phyloP scores from a whole-genome alignment of 805 yeast genomes.

The Wickerhamiella sorbophila region DNA sequence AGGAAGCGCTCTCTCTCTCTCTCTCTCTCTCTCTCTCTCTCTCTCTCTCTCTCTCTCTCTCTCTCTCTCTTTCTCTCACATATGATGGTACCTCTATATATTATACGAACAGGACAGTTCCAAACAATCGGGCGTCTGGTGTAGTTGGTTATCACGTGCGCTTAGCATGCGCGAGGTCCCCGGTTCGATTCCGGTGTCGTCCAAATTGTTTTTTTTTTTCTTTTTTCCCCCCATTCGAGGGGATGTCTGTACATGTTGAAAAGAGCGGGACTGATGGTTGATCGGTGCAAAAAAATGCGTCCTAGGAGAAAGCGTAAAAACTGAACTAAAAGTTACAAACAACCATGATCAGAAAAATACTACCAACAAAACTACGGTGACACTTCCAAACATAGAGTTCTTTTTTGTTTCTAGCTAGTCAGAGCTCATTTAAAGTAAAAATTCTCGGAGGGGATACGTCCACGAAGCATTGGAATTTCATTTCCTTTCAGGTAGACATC shows the following conservation, averaged over 20 bases:
- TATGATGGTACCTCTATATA: too few relatives aligned
- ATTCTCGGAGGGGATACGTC: constrained; percentile 91
- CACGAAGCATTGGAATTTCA: constrained; percentile 86
- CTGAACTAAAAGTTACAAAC: too few relatives aligned
- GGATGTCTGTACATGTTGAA: neutral
- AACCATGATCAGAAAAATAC: too few relatives aligned
- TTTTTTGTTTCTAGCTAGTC: neutral
- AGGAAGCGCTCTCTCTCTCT: too few relatives aligned
- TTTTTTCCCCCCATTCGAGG: constrained; percentile 11
- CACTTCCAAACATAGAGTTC: neutral
- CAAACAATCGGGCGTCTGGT: constrained; percentile 21
- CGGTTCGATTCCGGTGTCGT: too few relatives aligned
- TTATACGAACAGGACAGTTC: too few relatives aligned
- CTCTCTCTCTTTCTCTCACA: too few relatives aligned
- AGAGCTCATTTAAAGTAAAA: constrained; percentile 39
- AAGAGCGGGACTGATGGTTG: neutral
- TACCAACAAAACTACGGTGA: too few relatives aligned
- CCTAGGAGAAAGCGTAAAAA: too few relatives aligned
- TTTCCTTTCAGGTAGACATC: constrained; percentile 93
- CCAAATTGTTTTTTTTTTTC: constrained; percentile 26
- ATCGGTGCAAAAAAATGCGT: neutral
- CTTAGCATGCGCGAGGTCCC: constrained; percentile 28
- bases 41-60: too few relatives aligned
- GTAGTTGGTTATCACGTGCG: too few relatives aligned
- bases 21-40: too few relatives aligned